These are phyloP conservation scores for Thymus quinquecostatus DNA, from an alignment of 257 asterid genomes.

Conservation along the genomic window DNA sequence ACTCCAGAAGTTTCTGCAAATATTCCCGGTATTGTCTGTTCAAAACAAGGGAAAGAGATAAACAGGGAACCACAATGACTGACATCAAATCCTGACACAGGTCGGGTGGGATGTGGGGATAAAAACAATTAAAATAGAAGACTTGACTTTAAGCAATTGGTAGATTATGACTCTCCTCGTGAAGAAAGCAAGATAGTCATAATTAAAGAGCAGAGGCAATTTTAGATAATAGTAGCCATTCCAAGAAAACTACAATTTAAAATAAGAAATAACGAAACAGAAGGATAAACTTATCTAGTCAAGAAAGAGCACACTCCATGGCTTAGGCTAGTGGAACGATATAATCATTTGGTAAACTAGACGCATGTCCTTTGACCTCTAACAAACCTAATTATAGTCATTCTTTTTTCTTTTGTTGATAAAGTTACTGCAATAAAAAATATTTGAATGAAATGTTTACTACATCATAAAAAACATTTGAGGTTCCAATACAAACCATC, in stretches of 20 bases:
- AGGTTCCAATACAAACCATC: background rate
- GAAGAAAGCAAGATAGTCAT: background rate
- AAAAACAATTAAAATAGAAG: conserved; percentile 5
- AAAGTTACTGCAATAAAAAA: background rate
- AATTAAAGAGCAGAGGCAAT: background rate
- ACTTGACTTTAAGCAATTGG: conserved; percentile 9
- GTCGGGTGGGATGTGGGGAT: no score
- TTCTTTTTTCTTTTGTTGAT: background rate
- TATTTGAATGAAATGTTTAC: no score
- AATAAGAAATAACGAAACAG: background rate
- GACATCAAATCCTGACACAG: background rate
- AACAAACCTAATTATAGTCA: background rate
- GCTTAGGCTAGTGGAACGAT: conserved; percentile 7
- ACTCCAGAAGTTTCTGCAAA: conserved; percentile 77
- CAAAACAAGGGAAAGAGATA: conserved; percentile 32
- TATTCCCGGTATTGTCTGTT: conserved; percentile 81
- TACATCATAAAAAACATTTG: no score
- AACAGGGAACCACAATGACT: background rate
- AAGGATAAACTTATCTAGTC: conserved; percentile 1
- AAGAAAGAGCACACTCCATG: conserved; percentile 10
- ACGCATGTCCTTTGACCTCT: background rate
- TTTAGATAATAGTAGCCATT: background rate
- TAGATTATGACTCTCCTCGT: background rate
- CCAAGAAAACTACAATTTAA: background rate
- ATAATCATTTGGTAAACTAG: background rate